These are phyloP conservation scores for Oidiodendron maius DNA, from an alignment of 495 filamentous ascomycete genomes.

Conservation along the genomic window DNA sequence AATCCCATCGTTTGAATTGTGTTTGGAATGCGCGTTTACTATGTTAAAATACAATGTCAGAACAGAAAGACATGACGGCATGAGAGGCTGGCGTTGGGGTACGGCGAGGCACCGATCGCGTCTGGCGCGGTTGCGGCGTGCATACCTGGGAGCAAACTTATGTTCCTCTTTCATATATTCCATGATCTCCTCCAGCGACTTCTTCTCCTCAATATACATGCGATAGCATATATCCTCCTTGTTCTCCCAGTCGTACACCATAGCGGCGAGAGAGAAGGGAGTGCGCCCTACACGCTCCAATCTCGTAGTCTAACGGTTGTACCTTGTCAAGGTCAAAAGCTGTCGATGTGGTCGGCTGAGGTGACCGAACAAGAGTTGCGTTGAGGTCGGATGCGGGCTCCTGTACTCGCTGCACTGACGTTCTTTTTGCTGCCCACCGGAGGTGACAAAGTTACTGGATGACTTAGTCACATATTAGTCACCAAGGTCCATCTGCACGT, in stretches of 20 bases:
- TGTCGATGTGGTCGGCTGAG: neutral
- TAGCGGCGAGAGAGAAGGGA: conserved; percentile 26
- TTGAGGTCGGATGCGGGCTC: neutral
- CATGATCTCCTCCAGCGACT: conserved; percentile 62
- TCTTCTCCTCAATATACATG: conserved; percentile 69
- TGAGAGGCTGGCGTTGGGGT: conserved; percentile 1
- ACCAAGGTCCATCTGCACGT: no score
- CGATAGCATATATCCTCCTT: conserved; percentile 62
- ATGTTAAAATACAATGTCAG: conserved; percentile 7
- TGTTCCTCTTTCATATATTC: conserved; percentile 53
- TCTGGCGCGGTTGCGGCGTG: conserved; percentile 8
- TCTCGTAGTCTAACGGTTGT: no score
- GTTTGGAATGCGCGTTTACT: conserved; percentile 71
- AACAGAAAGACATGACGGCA: conserved; percentile 8
- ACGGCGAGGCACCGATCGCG: conserved; percentile 10
- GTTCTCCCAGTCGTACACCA: conserved; percentile 73
- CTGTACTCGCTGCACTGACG: neutral
- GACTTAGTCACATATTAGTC: no score
- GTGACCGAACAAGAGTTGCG: conserved; percentile 4
- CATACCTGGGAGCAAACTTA: conserved; percentile 61
- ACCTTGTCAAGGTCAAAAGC: neutral
- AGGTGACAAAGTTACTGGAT: no score
- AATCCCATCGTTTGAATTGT: conserved; percentile 73
- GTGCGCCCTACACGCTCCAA: no score
- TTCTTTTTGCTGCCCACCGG: no score